Conservation (phyloP, 805 yeast species). For the Saturnispora sanitii region DNA sequence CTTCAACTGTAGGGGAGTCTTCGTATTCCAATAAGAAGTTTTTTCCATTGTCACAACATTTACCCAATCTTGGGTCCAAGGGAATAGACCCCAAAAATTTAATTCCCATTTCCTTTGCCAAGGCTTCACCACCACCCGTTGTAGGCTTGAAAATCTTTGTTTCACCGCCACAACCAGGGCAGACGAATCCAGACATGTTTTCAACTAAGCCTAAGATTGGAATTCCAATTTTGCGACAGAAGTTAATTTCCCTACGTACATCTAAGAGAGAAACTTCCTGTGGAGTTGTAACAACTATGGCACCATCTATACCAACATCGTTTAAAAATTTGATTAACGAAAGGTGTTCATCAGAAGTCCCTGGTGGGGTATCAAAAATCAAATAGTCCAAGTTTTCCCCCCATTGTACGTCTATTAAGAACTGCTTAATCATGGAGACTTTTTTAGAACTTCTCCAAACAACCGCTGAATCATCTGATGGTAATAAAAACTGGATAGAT, state of each 20-base stretch:
- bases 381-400: conserved; percentile 79
- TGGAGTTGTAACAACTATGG: conserved; percentile 90
- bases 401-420: conserved; percentile 93
- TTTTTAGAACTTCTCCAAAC: conserved; percentile 98
- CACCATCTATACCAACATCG: conserved; percentile 91
- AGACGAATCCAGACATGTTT: conserved; percentile 97
- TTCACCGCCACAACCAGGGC: conserved; percentile 88
- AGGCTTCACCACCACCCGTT: conserved; percentile 87
- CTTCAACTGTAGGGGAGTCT: conserved; percentile 86
- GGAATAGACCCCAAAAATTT: conserved; percentile 90
- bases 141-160: conserved; percentile 88
- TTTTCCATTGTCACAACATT: conserved; percentile 77
- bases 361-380: conserved; percentile 95
- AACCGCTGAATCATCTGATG: conserved; percentile 84
- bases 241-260: conserved; percentile 92
- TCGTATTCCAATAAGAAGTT: conserved; percentile 76
- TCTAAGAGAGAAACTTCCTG: conserved; percentile 95
- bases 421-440: conserved; percentile 86
- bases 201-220: conserved; percentile 85
- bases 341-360: conserved; percentile 95
- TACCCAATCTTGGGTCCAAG: conserved; percentile 88
- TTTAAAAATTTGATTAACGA: conserved; percentile 81
- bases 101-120: conserved; percentile 70
- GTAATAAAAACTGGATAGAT: conserved; percentile 92
- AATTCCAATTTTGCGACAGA: conserved; percentile 85